These are phyloP conservation scores for Trapa incisa DNA, from an alignment of 345 rosid genomes.

Conservation along the genomic window DNA sequence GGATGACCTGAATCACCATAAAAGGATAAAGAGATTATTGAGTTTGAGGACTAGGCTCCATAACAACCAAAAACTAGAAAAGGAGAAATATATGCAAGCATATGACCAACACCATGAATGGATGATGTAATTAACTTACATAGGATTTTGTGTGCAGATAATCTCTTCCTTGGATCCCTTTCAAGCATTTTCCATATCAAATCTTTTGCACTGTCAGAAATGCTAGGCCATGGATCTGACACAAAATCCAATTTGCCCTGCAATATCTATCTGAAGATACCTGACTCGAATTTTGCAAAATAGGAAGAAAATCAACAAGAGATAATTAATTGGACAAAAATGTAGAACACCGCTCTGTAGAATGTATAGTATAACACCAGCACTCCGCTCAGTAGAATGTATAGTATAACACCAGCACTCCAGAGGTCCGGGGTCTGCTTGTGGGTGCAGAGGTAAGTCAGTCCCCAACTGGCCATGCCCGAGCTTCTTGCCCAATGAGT, in stretches of 20 bases:
- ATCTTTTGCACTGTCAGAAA: slow-evolving; percentile 88
- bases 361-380: slow-evolving; percentile 91
- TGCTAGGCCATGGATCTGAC: slow-evolving; percentile 92
- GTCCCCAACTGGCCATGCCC: slow-evolving; percentile 97
- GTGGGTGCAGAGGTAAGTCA: slow-evolving; percentile 62
- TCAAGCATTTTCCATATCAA: slow-evolving; percentile 78
- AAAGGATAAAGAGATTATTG: neutral
- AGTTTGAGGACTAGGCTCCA: neutral
- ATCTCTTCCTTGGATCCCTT: slow-evolving; percentile 67
- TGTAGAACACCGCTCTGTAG: slow-evolving; percentile 91
- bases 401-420: slow-evolving; percentile 70
- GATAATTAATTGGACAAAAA: slow-evolving; percentile 15
- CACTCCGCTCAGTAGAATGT: slow-evolving; percentile 86
- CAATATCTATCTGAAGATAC: slow-evolving; percentile 86
- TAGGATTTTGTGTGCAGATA: slow-evolving; percentile 79
- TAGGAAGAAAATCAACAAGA: neutral
- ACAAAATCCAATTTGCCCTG: slow-evolving; percentile 71
- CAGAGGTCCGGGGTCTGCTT: slow-evolving; percentile 43
- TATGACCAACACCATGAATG: neutral
- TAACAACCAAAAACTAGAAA: neutral
- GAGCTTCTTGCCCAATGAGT: slow-evolving; percentile 64
- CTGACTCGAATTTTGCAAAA: slow-evolving; percentile 73
- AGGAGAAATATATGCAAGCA: no score
- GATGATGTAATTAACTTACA: slow-evolving; percentile 32
- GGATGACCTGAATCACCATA: slow-evolving; percentile 58